phyloP scores from a whole-genome alignment of 2,329 filamentous ascomycete species.

The Lachnellula willkommii region DNA sequence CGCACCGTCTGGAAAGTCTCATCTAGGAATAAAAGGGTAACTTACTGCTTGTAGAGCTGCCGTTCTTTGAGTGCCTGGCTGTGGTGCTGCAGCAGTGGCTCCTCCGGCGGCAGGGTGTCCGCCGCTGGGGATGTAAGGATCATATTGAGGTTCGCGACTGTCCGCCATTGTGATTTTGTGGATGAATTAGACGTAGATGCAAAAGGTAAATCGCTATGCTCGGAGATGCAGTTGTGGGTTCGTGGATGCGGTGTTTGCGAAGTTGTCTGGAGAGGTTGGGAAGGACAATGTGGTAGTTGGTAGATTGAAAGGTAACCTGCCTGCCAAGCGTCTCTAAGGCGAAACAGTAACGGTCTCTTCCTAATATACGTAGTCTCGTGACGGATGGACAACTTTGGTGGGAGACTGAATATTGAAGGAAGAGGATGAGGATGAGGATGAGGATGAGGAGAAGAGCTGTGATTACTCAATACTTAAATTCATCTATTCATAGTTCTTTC shows the following conservation, averaged over 20 bases:
- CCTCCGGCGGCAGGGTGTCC: constrained; percentile 20
- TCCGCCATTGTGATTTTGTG: constrained; percentile 28
- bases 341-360: not conserved
- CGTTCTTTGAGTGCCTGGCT: constrained; percentile 53
- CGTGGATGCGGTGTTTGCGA: not conserved
- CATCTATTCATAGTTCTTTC: not conserved
- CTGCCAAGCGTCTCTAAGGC: not conserved
- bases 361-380: too few species aligned
- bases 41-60: constrained; percentile 81
- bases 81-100: constrained; percentile 33
- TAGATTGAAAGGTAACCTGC: not conserved
- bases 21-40: constrained; percentile 30
- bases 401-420: not conserved
- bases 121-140: constrained; percentile 31
- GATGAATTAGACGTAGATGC: not conserved
- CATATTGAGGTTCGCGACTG: constrained; percentile 26
- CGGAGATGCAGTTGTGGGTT: not conserved
- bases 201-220: constrained; percentile 4
- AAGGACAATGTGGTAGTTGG: not conserved
- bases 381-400: not conserved
- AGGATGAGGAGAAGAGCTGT: not conserved
- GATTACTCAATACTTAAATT: not conserved
- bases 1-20: constrained; percentile 11
- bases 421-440: not conserved
- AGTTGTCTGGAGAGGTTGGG: constrained; percentile 2